These are phyloP conservation scores for Boletellus ananas DNA, from an alignment of 768 basidiomycete species.

Conservation along the genomic window DNA sequence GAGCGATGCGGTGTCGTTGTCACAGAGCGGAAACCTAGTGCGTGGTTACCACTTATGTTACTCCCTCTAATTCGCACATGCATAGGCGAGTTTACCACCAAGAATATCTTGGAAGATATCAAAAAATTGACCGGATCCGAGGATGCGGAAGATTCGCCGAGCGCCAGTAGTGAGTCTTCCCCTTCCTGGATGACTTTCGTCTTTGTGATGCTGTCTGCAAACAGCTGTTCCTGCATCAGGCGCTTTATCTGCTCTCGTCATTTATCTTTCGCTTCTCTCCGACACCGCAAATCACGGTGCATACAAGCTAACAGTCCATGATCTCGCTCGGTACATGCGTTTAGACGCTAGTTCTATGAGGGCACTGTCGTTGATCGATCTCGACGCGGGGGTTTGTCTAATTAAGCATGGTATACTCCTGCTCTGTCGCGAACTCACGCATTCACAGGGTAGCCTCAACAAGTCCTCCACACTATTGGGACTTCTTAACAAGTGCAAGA, in stretches of 20 bases:
- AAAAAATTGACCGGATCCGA: slow-evolving; percentile 37
- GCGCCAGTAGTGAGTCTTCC: slow-evolving; percentile 6
- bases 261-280: slow-evolving; percentile 75
- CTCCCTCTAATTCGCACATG: background rate
- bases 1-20: slow-evolving; percentile 90
- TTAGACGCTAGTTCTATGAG: slow-evolving; percentile 92
- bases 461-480: slow-evolving; percentile 88
- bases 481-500: slow-evolving; percentile 92
- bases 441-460: slow-evolving; percentile 50
- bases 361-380: slow-evolving; percentile 82
- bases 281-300: slow-evolving; percentile 77
- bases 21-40: slow-evolving; percentile 86
- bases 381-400: slow-evolving; percentile 40
- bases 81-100: slow-evolving; percentile 78
- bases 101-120: slow-evolving; percentile 78
- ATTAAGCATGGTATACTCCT: background rate
- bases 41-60: slow-evolving; percentile 17
- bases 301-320: slow-evolving; percentile 81
- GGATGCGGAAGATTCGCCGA: slow-evolving; percentile 20
- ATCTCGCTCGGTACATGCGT: slow-evolving; percentile 92
- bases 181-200: background rate
- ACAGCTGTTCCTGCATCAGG: slow-evolving; percentile 69
- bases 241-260: slow-evolving; percentile 75
- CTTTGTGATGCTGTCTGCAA: slow-evolving; percentile 23
- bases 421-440: background rate